Percentiles rank a stretch among this genome's conserved stretches.
Evolutionary conservation across 768 basidiomycete genomes (phyloP).

Genomic region (Phallus indusiatus): DNA sequence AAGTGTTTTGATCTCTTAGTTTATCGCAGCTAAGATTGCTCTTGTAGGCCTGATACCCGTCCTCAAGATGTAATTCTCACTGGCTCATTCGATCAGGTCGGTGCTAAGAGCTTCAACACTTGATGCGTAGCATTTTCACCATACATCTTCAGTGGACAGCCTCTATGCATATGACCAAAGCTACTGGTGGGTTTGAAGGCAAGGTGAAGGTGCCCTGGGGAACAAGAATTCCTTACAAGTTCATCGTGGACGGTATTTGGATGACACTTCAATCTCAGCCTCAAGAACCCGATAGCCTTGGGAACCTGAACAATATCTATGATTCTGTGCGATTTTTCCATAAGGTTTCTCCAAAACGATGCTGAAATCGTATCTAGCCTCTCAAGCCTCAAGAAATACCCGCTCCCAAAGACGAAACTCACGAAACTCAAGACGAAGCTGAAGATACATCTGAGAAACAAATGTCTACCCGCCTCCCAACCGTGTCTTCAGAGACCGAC

Average conservation of each 20-base stretch:
- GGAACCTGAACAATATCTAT: constrained; percentile 66
- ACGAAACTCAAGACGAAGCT: neutral
- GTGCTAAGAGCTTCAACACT: constrained; percentile 15
- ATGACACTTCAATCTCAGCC: constrained; percentile 41
- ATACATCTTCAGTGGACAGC: constrained; percentile 43
- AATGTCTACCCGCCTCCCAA: constrained; percentile 6
- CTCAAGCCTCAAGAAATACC: constrained; percentile 1
- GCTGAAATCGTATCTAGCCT: constrained; percentile 19
- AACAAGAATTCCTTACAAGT: constrained; percentile 63
- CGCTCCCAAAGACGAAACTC: neutral
- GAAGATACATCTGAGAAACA: neutral
- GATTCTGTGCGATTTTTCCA: constrained; percentile 18
- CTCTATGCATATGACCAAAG: constrained; percentile 45
- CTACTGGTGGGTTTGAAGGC: constrained; percentile 45
- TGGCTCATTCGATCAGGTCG: constrained; percentile 70
- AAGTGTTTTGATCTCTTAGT: neutral
- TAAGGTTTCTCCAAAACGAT: constrained; percentile 29
- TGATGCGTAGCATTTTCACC: neutral
- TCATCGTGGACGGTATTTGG: constrained; percentile 71
- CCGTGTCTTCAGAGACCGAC: constrained; percentile 1
- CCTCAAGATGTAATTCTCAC: constrained; percentile 57
- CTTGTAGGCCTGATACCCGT: constrained; percentile 46
- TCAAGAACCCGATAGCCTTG: constrained; percentile 49
- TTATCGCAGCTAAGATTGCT: neutral
- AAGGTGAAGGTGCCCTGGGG: constrained; percentile 50